Conservation (phyloP, 176 grass and related monocot genomes). For the Bothriochloa decipiens region DNA sequence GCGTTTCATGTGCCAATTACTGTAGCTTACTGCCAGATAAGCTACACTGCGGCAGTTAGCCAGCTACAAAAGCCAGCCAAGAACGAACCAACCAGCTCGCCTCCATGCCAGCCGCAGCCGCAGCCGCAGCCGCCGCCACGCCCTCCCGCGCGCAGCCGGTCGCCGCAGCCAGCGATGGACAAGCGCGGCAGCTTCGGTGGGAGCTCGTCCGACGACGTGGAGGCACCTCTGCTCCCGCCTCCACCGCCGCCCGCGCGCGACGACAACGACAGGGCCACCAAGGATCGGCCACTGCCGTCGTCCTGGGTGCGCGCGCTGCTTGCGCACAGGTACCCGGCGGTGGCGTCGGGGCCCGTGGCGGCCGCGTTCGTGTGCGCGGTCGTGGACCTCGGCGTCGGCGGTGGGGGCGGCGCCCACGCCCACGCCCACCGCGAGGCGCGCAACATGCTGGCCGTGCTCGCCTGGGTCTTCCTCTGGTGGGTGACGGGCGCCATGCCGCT, state of each 20-base stretch:
- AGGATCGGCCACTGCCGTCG: not conserved
- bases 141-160: not conserved
- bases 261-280: not conserved
- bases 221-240: conserved; percentile 52
- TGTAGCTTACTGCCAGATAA: too few species aligned
- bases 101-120: not conserved
- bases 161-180: not conserved
- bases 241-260: conserved; percentile 13
- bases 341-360: conserved; percentile 62
- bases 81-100: too few species aligned
- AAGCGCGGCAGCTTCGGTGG: conserved; percentile 11
- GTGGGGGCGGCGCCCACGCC: not conserved
- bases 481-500: conserved; percentile 83
- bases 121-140: not conserved
- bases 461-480: conserved; percentile 96
- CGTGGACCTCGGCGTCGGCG: conserved; percentile 44
- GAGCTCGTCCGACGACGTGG: conserved; percentile 44
- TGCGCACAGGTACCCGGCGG: conserved; percentile 44
- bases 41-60: too few species aligned
- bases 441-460: conserved; percentile 85
- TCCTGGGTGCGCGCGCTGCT: conserved; percentile 39
- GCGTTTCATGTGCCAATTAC: too few species aligned
- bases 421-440: conserved; percentile 41
- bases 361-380: conserved; percentile 53
- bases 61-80: too few species aligned